A percentile compares a stretch with the other conserved stretches of the same genome.
These are phyloP conservation scores for Sugiyamaella lignohabitans DNA, from an alignment of 805 yeast genomes.

Conservation along the genomic window DNA sequence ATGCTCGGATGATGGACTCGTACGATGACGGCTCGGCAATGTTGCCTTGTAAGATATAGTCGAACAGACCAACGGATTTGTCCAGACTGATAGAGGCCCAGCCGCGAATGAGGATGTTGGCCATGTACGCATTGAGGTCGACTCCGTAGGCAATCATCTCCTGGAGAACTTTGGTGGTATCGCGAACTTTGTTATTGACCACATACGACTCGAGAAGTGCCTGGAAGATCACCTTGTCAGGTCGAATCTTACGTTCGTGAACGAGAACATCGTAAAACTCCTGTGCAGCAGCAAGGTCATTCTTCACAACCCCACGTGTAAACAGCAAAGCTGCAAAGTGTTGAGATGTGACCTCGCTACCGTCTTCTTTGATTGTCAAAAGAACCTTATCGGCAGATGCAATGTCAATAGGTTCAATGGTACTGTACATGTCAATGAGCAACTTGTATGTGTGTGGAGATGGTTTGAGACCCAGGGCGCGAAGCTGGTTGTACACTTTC, in stretches of 20 bases:
- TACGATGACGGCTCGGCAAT: slow-evolving; percentile 32
- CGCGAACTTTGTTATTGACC: slow-evolving; percentile 28
- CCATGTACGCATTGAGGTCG: slow-evolving; percentile 30
- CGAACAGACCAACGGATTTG: slow-evolving; percentile 26
- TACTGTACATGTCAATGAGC: slow-evolving; percentile 33
- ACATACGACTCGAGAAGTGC: slow-evolving; percentile 37
- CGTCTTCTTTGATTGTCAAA: slow-evolving; percentile 27
- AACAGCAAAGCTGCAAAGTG: slow-evolving; percentile 35
- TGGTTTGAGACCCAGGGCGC: slow-evolving; percentile 26
- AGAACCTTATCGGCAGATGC: slow-evolving; percentile 33
- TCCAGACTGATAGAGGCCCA: slow-evolving; percentile 30
- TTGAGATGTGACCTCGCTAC: slow-evolving; percentile 26
- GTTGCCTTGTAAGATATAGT: slow-evolving; percentile 19
- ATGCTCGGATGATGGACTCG: slow-evolving; percentile 32
- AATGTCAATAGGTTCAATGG: slow-evolving; percentile 30
- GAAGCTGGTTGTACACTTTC: slow-evolving; percentile 27
- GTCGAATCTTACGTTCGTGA: slow-evolving; percentile 28
- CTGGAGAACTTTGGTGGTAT: slow-evolving; percentile 27
- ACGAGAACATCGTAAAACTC: slow-evolving; percentile 30
- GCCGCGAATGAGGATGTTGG: slow-evolving; percentile 30
- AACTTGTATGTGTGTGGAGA: slow-evolving; percentile 37
- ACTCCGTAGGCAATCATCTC: slow-evolving; percentile 32
- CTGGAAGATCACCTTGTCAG: slow-evolving; percentile 35
- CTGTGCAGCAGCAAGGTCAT: slow-evolving; percentile 31
- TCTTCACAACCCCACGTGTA: slow-evolving; percentile 34